Conservation (phyloP, 2,329 filamentous ascomycete genomes). For the Clarireedia paspali region DNA sequence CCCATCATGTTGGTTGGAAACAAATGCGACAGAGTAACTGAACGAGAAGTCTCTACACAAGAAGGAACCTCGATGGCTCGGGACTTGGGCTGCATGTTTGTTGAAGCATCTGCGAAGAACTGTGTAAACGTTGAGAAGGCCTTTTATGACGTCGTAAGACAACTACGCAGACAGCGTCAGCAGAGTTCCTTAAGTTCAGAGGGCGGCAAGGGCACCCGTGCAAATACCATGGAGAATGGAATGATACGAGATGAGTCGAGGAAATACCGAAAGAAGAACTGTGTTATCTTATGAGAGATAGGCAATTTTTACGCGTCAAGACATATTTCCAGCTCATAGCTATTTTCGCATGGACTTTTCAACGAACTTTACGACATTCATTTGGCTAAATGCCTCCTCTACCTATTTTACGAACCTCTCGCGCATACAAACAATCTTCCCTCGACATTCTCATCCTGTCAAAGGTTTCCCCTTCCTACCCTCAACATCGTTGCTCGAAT, state of each 20-base stretch:
- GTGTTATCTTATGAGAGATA: slow-evolving; percentile 30
- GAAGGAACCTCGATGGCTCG: slow-evolving; percentile 88
- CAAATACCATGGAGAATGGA: slow-evolving; percentile 18
- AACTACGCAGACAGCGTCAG: slow-evolving; percentile 76
- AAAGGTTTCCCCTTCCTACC: slow-evolving; percentile 15
- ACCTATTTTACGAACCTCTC: slow-evolving; percentile 5
- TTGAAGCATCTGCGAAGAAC: slow-evolving; percentile 95
- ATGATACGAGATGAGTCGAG: slow-evolving; percentile 21
- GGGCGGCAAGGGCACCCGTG: slow-evolving; percentile 19
- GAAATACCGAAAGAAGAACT: slow-evolving; percentile 25
- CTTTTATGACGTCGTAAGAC: slow-evolving; percentile 94
- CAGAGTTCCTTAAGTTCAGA: slow-evolving; percentile 14
- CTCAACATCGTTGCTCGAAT: slow-evolving; percentile 21
- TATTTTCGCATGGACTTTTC: slow-evolving; percentile 12
- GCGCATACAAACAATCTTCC: slow-evolving; percentile 4
- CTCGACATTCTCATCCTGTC: slow-evolving; percentile 1
- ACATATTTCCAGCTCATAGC: slow-evolving; percentile 8
- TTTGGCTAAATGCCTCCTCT: slow-evolving; percentile 13
- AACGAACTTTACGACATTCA: slow-evolving; percentile 20
- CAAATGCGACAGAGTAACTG: slow-evolving; percentile 94
- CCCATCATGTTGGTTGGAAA: slow-evolving; percentile 98
- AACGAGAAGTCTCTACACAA: slow-evolving; percentile 92
- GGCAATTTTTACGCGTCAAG: slow-evolving; percentile 2
- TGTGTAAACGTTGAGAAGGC: slow-evolving; percentile 98
- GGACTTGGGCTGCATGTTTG: slow-evolving; percentile 90